Base-by-base conservation (phyloP, 1,139 yeast genomes). In the Yamadazyma conglobata region DNA sequence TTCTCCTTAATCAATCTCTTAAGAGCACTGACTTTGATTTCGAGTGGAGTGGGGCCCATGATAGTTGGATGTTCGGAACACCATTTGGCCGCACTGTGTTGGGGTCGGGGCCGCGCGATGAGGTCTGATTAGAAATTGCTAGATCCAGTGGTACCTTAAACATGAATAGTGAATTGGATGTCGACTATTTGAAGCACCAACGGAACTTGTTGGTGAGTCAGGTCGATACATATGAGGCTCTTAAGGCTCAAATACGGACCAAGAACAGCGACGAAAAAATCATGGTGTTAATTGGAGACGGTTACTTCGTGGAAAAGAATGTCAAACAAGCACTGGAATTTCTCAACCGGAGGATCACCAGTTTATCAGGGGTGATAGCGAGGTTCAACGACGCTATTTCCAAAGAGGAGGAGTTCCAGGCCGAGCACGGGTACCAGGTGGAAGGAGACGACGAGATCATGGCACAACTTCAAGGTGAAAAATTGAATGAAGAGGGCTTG, bases 1-100 rank as follows among this genome's bases (percentile, higher is more conserved):
- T 81, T 79, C 52, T 88, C 96, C 46, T 86, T 86, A 32, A 82
- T 48, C 22, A 89, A 67, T 39, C 96, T 70, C 41, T 73, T 73
- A 32, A 88, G 65, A 3, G 96, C 93, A 41, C 74, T 77, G 30
- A 75, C 69, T 49, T 87, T 87, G 57, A 88, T 86, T 46, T 83
- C 85, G 32, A 85, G 57, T 40, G 73, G 79, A 2, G 88, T 65
- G 27, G 95, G 95, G 2, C 89, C 73, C 89, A 85, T 87, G 4
- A 19, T 19, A 12, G 10, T 8, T 25, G 5, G 10, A n/a, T 15
- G 21, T 25, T 25, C n/a, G n/a, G n/a, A n/a, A n/a, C n/a, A n/a
- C n/a, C n/a, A n/a, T n/a, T n/a, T n/a, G n/a, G n/a, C n/a, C n/a
- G n/a, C n/a, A n/a, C n/a, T 9, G 13, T 24, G 26, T 10, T 24